Evolutionary conservation across 78 protist species (phyloP), one percentile per base, ranked within the genome.

Genomic region (Dictyostelium discoideum): DNA sequence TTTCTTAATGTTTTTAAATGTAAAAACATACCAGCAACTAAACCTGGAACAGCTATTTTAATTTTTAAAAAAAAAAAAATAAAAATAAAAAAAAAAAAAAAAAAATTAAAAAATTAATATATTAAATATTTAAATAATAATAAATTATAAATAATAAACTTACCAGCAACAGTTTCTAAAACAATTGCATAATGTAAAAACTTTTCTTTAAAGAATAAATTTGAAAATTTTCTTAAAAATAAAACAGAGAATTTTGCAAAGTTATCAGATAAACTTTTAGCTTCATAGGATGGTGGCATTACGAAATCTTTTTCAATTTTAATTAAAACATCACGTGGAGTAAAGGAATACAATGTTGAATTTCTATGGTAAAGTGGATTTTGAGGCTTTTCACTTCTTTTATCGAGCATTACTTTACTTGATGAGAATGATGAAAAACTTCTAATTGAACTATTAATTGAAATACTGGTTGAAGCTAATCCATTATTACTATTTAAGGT

Each of bases 1-100:
- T 24, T 16, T 5, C 99, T 89, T 14, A 98, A 95, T 20, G 98
- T 87, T 37, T 96, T 92, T 7, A 98, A 63, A 88, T 98, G 99
- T 24, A 98, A 74, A 6, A 97, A 6, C 67, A 67, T 48, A 46
- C 97, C 97, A 0, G 93, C 99, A 8, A 94, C 98, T 74, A 97
- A 78, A 2, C 99, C 99, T 5, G 99, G 99, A 9, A 93, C 93
- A 0, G 97, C 98, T 2, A 65, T 32, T 32, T 32, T 32, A 32
- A 32, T 32, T 32, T 32, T 32, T 1, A 32, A 32, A 32, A 32
- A 32, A 32, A 32, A 32, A 32, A 32, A 32, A 32, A 32, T 1
- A 32, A 32, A 32, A 32, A 32, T 1, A 32, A 32, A 32, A 32
- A 32, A 32, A 32, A 32, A 32, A 32, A 32, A 32, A 32, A 32